phyloP scores from a whole-genome alignment of 176 grass and related monocot genomes.

The Triticum urartu region DNA sequence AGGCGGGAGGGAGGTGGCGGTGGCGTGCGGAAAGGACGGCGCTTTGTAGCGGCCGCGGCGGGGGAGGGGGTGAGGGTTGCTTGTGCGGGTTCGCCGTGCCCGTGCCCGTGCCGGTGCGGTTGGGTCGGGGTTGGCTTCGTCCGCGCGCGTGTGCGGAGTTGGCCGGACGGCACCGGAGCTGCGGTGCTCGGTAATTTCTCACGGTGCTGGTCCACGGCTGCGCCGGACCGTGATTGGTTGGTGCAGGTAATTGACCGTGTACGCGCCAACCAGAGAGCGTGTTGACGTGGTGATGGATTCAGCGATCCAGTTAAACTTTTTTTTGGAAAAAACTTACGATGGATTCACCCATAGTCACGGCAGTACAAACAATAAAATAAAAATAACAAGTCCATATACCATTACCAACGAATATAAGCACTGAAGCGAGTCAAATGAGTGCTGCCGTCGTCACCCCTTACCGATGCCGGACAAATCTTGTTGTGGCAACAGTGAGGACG shows the following conservation, averaged over 20 bases:
- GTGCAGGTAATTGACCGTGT: background rate
- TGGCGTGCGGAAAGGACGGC: background rate
- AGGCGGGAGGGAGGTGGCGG: background rate
- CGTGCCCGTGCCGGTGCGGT: constrained; percentile 8
- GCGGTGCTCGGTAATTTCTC: background rate
- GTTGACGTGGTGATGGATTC: background rate
- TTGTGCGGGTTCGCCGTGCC: constrained; percentile 26
- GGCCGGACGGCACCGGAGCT: constrained; percentile 13
- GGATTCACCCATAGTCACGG: too few species aligned
- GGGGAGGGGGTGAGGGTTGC: background rate
- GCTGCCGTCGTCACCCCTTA: too few species aligned
- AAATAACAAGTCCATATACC: too few species aligned
- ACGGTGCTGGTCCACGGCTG: background rate
- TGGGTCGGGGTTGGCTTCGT: background rate
- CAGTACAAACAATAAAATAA: too few species aligned
- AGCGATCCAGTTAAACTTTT: too few species aligned
- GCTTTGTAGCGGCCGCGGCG: background rate
- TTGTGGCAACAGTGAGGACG: too few species aligned
- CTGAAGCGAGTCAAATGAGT: too few species aligned
- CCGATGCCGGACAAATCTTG: too few species aligned
- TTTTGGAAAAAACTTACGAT: too few species aligned
- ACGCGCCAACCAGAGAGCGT: background rate
- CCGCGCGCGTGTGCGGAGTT: background rate
- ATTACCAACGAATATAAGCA: too few species aligned
- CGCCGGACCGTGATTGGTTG: background rate